phyloP scores from a whole-genome alignment of 2,329 filamentous ascomycete species.

The Dichotomopilus funicola region DNA sequence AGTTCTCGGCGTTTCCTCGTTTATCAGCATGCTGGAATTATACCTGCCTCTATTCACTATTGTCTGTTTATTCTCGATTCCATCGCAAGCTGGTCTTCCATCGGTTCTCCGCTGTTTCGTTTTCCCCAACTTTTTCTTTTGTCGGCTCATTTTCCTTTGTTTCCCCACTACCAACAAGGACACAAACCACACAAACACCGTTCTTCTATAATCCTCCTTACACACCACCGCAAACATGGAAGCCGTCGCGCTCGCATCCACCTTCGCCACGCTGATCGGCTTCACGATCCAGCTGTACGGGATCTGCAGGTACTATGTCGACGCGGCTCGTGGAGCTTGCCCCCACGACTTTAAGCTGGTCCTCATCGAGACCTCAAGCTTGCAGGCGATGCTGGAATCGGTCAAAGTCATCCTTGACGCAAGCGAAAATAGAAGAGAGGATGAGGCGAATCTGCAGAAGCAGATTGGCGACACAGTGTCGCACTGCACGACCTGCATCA shows the following conservation, averaged over 20 bases:
- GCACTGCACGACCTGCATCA: not conserved
- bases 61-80: too few relatives aligned
- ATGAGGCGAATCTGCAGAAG: not conserved
- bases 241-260: not conserved
- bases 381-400: slow-evolving; percentile 7
- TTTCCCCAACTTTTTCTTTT: too few relatives aligned
- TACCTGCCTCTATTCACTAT: too few relatives aligned
- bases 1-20: too few relatives aligned
- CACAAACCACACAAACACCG: not conserved
- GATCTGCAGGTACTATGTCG: slow-evolving; percentile 6
- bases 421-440: not conserved
- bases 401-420: not conserved
- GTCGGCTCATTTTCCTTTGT: too few relatives aligned
- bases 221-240: slow-evolving; percentile 1
- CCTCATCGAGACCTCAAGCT: slow-evolving; percentile 8
- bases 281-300: slow-evolving; percentile 1
- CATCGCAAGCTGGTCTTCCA: too few relatives aligned
- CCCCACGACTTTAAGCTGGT: slow-evolving; percentile 9
- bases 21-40: too few relatives aligned
- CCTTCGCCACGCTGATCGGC: slow-evolving; percentile 3
- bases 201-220: not conserved
- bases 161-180: too few relatives aligned
- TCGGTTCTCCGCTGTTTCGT: too few relatives aligned
- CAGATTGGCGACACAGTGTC: slow-evolving; percentile 2
- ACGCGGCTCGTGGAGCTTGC: slow-evolving; percentile 1